Conservation (phyloP, 495 filamentous ascomycete genomes). For the Emericellopsis terricola region DNA sequence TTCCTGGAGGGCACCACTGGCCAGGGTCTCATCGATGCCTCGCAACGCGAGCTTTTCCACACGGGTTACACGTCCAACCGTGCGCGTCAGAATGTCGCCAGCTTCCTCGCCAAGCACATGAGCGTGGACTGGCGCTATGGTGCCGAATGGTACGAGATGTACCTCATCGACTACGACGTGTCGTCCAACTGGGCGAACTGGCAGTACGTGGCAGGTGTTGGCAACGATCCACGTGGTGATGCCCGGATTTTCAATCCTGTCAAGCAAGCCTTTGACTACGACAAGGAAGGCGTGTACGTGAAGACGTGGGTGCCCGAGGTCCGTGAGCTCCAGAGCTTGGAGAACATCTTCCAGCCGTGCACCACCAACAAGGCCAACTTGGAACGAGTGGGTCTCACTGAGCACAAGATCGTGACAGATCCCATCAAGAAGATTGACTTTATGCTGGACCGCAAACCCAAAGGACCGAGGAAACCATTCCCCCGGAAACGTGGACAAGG, state of each 20-base stretch:
- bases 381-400: conserved; percentile 28
- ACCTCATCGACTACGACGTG: conserved; percentile 54
- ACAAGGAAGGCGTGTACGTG: conserved; percentile 44
- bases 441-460: conserved; percentile 23
- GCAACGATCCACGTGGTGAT: conserved; percentile 50
- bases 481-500: neutral
- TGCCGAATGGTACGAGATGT: conserved; percentile 59
- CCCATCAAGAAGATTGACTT: conserved; percentile 40
- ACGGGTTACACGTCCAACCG: conserved; percentile 60
- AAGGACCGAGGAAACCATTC: neutral
- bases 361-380: conserved; percentile 32
- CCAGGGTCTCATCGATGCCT: conserved; percentile 52
- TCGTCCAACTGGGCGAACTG: conserved; percentile 61
- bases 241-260: conserved; percentile 54
- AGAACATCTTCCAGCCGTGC: conserved; percentile 47
- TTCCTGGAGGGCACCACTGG: conserved; percentile 46
- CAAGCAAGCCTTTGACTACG: conserved; percentile 55
- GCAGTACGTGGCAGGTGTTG: conserved; percentile 58
- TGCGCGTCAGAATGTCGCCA: conserved; percentile 51
- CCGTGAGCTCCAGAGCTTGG: conserved; percentile 25
- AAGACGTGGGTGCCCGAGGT: conserved; percentile 48
- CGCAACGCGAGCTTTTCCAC: conserved; percentile 45
- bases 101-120: conserved; percentile 51
- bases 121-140: conserved; percentile 60
- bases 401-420: conserved; percentile 31